Evolutionary conservation across 176 grass and related monocot genomes (phyloP).

Genomic region (Alloteropsis semialata): DNA sequence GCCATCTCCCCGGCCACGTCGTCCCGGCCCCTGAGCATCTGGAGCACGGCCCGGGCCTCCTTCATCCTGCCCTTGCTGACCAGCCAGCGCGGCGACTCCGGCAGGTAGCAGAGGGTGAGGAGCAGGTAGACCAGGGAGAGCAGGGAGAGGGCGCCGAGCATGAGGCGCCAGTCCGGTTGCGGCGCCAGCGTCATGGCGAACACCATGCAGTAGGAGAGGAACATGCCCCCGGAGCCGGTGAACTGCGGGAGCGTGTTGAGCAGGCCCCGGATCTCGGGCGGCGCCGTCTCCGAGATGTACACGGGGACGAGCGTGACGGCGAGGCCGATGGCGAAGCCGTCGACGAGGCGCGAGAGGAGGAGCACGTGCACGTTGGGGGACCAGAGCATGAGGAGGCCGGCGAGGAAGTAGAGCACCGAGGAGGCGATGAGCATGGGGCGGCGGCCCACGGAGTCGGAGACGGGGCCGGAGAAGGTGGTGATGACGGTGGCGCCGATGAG

Average conservation of each 20-base stretch:
- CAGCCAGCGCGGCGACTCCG: slow-evolving; percentile 82
- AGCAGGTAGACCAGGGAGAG: slow-evolving; percentile 55
- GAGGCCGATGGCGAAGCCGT: slow-evolving; percentile 75
- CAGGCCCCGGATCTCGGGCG: slow-evolving; percentile 62
- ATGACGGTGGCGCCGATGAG: slow-evolving; percentile 84
- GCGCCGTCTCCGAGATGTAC: slow-evolving; percentile 90
- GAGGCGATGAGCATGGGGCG: slow-evolving; percentile 76
- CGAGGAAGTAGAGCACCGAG: slow-evolving; percentile 56
- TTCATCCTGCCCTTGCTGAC: slow-evolving; percentile 81
- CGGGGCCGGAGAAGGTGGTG: slow-evolving; percentile 83
- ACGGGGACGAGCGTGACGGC: slow-evolving; percentile 79
- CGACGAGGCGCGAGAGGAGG: slow-evolving; percentile 59
- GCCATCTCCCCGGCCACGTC: slow-evolving; percentile 82
- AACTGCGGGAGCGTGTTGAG: slow-evolving; percentile 89
- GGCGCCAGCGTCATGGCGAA: slow-evolving; percentile 70
- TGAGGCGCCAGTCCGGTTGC: slow-evolving; percentile 65
- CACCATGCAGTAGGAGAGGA: slow-evolving; percentile 76
- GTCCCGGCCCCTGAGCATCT: slow-evolving; percentile 55
- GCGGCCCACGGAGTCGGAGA: slow-evolving; percentile 68
- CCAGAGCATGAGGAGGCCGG: slow-evolving; percentile 72
- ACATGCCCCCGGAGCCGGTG: slow-evolving; percentile 73
- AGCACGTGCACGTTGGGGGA: slow-evolving; percentile 68
- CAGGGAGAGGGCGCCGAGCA: slow-evolving; percentile 65
- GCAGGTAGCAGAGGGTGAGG: slow-evolving; percentile 48
- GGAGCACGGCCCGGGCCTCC: slow-evolving; percentile 61